Evolutionary conservation across 257 asterid species (phyloP), one percentile per base, ranked within the genome.

Genomic region (Nicotiana benthamiana): DNA sequence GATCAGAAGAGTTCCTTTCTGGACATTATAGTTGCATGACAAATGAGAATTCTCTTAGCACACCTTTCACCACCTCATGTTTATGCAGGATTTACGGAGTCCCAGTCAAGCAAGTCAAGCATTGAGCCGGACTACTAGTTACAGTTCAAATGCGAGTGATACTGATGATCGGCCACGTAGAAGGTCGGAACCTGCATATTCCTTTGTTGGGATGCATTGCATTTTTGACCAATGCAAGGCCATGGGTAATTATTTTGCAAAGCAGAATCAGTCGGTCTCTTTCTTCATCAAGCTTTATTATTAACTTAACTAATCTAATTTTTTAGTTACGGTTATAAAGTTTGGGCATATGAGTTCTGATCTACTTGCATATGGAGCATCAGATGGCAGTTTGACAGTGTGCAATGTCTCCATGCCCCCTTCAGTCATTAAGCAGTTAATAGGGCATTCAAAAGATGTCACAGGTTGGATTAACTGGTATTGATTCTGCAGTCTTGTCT

Each of bases 161-260:
- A 53, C 80, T 34, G 97, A 90, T 34, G 97, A 90, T 79, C 86
- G 84, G 82, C 93, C 93, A 27, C 97, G 85, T 79, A 94, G 84
- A 85, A 92, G 87, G 90, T 81, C 80, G 54, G 99, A 96, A 94
- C 95, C 94, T 82, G 98, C 97, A 72, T 96, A 94, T 89, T 96
- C 99, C 18, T 96, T 94, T 90, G 95, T 96, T 2, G 99, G 99
- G 85, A 96, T 94, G 99, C 99, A 96, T 90, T 92, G 97, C 90
- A 92, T 96, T 59, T 96, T 96, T 84, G 98, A 96, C 87, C 96
- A 91, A 75, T 91, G 98, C 99, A 92, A 90, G 89, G 97, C 99
- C 89, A 90, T 94, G 99, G 98, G 97, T 96, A 92, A 82, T 75
- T 72, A 52, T 79, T 63, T 84, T 64, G 64, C 78, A 65, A 12